Conservation (phyloP, 495 filamentous ascomycete genomes). For the Ramalina peruviana region DNA sequence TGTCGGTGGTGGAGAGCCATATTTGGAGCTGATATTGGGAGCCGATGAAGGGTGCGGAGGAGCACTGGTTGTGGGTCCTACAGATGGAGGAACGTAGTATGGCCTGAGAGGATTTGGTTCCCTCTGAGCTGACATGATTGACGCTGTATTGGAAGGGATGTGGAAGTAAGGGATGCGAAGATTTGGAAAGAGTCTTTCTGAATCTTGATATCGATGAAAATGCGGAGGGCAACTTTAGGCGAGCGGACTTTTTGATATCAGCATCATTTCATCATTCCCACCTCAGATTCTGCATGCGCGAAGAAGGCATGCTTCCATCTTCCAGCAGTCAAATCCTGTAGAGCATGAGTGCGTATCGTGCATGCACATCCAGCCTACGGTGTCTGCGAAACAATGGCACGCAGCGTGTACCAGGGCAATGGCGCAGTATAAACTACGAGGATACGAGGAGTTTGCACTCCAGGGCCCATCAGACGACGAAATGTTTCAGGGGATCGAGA, state of each 20-base stretch:
- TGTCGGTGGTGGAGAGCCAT: conserved; percentile 34
- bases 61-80: conserved; percentile 34
- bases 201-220: not conserved
- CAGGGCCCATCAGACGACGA: too few species aligned
- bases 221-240: conserved; percentile 3
- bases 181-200: not conserved
- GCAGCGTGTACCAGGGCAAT: too few species aligned
- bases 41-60: conserved; percentile 22
- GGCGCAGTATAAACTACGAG: too few species aligned
- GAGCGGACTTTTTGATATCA: not conserved
- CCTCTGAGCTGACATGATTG: conserved; percentile 28
- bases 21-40: conserved; percentile 28
- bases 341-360: too few species aligned
- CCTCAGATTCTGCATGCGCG: too few species aligned
- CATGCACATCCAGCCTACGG: too few species aligned
- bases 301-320: too few species aligned
- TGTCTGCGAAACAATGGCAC: too few species aligned
- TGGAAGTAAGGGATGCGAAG: not conserved
- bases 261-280: too few species aligned
- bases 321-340: too few species aligned
- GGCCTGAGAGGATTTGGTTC: conserved; percentile 82
- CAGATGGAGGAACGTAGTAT: conserved; percentile 82
- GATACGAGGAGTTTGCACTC: too few species aligned
- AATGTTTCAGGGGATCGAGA: too few species aligned
- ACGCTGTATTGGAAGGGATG: not conserved